phyloP scores from a whole-genome alignment of 352 stramenopile species.

The Phytopythium delawarense region DNA sequence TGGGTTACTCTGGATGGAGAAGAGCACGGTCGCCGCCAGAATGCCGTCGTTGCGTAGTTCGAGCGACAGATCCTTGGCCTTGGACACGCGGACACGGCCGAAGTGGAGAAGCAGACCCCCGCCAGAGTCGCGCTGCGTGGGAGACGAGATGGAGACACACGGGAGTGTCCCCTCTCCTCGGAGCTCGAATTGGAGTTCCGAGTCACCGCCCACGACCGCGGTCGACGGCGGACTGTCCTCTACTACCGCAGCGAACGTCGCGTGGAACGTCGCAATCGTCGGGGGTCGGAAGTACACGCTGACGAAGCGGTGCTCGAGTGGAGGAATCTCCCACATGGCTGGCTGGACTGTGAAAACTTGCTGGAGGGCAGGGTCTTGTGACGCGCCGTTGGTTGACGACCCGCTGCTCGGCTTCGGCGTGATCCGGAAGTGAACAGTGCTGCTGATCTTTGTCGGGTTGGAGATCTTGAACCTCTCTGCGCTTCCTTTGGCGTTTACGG shows the following conservation, averaged over 20 bases:
- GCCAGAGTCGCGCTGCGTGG: conserved; percentile 50
- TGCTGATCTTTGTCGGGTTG: conserved; percentile 94
- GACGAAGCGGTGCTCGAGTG: conserved; percentile 93
- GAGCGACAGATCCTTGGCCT: conserved; percentile 59
- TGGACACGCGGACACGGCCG: conserved; percentile 68
- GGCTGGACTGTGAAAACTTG: conserved; percentile 89
- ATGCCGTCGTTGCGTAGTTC: conserved; percentile 91
- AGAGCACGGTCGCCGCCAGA: conserved; percentile 88
- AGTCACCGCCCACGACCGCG: conserved; percentile 9
- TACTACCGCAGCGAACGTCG: conserved; percentile 79
- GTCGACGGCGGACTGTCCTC: conserved; percentile 55
- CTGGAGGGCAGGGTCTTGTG: neutral
- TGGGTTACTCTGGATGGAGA: conserved; percentile 76
- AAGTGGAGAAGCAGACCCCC: conserved; percentile 80
- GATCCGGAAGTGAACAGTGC: conserved; percentile 84
- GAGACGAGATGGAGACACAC: conserved; percentile 87
- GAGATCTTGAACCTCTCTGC: conserved; percentile 93
- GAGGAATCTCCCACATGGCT: conserved; percentile 89
- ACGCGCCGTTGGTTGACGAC: conserved; percentile 10
- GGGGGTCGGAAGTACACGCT: conserved; percentile 92
- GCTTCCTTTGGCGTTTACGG: conserved; percentile 61
- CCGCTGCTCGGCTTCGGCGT: conserved; percentile 12
- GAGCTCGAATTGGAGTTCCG: conserved; percentile 86
- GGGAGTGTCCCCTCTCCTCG: conserved; percentile 91
- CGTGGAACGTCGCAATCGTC: conserved; percentile 82